Conservation (phyloP, 257 asterid genomes). For the Phtheirospermum japonicum region DNA sequence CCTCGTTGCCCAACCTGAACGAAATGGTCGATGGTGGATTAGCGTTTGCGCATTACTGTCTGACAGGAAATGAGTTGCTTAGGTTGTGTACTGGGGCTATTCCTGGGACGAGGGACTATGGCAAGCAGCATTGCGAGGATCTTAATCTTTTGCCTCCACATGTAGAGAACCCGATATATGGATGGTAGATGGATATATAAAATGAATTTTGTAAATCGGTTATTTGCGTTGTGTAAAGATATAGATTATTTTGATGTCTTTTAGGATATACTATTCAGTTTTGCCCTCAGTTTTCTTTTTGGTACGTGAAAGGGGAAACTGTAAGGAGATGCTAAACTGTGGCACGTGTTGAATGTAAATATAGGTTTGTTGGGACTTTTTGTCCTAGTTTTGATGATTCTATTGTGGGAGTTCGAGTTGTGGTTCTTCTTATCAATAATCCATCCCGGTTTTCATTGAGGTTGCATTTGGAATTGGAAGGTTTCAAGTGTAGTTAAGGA, state of each 20-base stretch:
- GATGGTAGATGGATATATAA: conserved; percentile 64
- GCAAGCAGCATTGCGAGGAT: conserved; percentile 73
- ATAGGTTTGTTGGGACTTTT: conserved; percentile 13
- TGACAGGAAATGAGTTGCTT: conserved; percentile 85
- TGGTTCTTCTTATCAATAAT: too few species aligned
- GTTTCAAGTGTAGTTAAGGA: too few species aligned
- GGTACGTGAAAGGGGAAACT: not conserved
- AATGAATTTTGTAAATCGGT: conserved; percentile 38
- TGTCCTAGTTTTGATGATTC: not conserved
- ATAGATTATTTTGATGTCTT: conserved; percentile 20
- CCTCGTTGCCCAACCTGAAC: conserved; percentile 61
- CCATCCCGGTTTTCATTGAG: too few species aligned
- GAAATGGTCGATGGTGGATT: conserved; percentile 80
- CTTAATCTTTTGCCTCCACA: conserved; percentile 77
- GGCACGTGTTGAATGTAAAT: conserved; percentile 31
- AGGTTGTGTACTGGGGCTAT: conserved; percentile 85
- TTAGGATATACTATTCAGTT: too few species aligned
- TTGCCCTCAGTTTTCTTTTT: too few species aligned
- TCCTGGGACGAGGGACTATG: conserved; percentile 77
- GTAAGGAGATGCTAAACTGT: not conserved
- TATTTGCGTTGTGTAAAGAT: conserved; percentile 21
- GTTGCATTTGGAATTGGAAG: too few species aligned
- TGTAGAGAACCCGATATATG: conserved; percentile 92
- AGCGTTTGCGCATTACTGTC: conserved; percentile 84
- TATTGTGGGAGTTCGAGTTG: not conserved